Percentiles rank a stretch among this genome's conserved stretches.
phyloP scores from a whole-genome alignment of 2,329 filamentous ascomycete species.

The Penicillium janthinellum region DNA sequence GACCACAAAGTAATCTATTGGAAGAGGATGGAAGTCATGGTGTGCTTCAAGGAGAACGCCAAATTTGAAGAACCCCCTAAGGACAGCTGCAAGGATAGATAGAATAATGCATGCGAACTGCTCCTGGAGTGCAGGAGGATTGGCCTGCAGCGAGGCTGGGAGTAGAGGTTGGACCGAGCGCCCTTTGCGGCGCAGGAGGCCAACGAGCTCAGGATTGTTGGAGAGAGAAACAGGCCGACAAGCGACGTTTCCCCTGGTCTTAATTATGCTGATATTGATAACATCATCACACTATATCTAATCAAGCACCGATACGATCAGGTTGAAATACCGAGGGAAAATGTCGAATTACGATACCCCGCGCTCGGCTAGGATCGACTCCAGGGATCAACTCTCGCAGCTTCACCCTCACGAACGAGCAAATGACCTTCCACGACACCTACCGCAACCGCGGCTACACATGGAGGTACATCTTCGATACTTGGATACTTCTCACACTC shows the following conservation, averaged over 20 bases:
- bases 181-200: conserved; percentile 1
- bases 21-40: no score
- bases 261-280: background rate
- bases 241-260: background rate
- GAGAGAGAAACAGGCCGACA: background rate
- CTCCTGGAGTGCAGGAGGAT: conserved; percentile 24
- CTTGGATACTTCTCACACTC: background rate
- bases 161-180: conserved; percentile 24
- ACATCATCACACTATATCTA: background rate
- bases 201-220: background rate
- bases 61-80: no score
- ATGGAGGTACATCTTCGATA: background rate
- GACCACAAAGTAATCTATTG: no score
- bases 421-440: background rate
- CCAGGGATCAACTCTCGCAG: background rate
- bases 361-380: background rate
- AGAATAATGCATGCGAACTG: conserved; percentile 22
- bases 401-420: background rate
- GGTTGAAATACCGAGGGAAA: background rate
- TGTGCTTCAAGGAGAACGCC: no score
- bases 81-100: conserved; percentile 22
- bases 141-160: conserved; percentile 17
- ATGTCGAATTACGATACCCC: background rate
- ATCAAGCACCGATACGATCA: background rate
- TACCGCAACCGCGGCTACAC: background rate